A percentile compares a stretch with the other conserved stretches of the same genome.
phyloP scores from a whole-genome alignment of 140 eudicot genomes.

The Senecio squalidus region DNA sequence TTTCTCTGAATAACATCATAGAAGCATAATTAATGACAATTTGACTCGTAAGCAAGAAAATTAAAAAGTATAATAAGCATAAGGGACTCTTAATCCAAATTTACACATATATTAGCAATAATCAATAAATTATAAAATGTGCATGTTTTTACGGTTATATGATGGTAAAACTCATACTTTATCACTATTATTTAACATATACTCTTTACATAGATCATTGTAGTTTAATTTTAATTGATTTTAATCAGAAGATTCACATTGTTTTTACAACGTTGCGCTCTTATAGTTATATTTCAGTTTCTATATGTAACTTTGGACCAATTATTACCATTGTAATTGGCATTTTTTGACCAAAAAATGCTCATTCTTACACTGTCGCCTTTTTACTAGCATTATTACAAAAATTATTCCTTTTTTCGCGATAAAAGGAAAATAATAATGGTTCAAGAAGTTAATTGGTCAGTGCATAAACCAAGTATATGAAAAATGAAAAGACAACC shows the following conservation, averaged over 20 bases:
- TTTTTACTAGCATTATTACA: background rate
- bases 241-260: too few species aligned
- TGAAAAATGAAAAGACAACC: constrained; percentile 29
- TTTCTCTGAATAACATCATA: constrained; percentile 50
- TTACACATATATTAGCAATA: background rate
- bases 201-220: too few species aligned
- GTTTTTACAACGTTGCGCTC: background rate
- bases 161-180: background rate
- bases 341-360: background rate
- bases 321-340: too few species aligned
- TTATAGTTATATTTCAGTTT: too few species aligned
- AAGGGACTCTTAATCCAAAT: background rate
- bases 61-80: background rate
- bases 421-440: background rate
- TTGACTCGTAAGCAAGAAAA: background rate
- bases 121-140: background rate
- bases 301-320: background rate
- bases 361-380: background rate
- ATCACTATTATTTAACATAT: too few species aligned
- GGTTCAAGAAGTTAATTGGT: background rate
- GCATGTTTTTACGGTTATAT: too few species aligned
- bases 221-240: too few species aligned
- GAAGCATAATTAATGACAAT: background rate
- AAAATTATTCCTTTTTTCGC: background rate
- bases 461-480: background rate